These are phyloP conservation scores for Tricladium varicosporioides DNA, from an alignment of 2,329 filamentous ascomycete genomes.

Conservation along the genomic window DNA sequence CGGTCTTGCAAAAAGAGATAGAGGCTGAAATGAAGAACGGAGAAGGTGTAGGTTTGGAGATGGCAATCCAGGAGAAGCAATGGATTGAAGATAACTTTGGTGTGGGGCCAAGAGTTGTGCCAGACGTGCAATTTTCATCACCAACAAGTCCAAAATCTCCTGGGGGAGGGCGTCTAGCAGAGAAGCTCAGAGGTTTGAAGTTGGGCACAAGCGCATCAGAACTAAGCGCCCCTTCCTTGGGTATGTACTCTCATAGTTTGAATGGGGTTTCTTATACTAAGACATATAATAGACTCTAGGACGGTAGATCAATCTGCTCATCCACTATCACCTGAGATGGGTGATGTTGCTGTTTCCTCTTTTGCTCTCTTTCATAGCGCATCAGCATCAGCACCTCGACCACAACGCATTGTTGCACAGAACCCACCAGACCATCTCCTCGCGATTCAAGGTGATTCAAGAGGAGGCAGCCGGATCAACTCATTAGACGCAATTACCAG, in stretches of 20 bases:
- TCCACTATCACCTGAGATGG: slow-evolving; percentile 57
- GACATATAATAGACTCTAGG: slow-evolving; percentile 1
- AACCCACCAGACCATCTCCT: slow-evolving; percentile 27
- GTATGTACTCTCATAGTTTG: slow-evolving; percentile 40
- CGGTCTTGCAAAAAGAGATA: slow-evolving; percentile 75
- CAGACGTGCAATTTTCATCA: slow-evolving; percentile 36
- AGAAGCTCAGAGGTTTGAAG: slow-evolving; percentile 77
- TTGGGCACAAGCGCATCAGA: slow-evolving; percentile 71
- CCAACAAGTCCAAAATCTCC: slow-evolving; percentile 60
- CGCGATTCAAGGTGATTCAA: slow-evolving; percentile 21
- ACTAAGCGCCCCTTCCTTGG: slow-evolving; percentile 50
- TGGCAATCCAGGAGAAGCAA: slow-evolving; percentile 77
- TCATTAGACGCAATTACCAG: slow-evolving; percentile 38
- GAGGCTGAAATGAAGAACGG: slow-evolving; percentile 70
- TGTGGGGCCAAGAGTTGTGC: slow-evolving; percentile 23
- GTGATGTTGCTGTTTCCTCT: slow-evolving; percentile 61
- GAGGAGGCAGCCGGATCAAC: slow-evolving; percentile 24
- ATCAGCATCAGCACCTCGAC: slow-evolving; percentile 36
- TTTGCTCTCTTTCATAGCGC: slow-evolving; percentile 58
- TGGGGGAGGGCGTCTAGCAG: slow-evolving; percentile 66
- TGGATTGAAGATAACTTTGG: slow-evolving; percentile 82
- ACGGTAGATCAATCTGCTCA: slow-evolving; percentile 33
- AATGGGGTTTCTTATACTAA: too few relatives aligned
- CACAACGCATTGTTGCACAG: slow-evolving; percentile 38
- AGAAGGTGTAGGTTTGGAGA: slow-evolving; percentile 80